Percentiles rank a stretch among this genome's conserved stretches.
Conservation (phyloP, 2,329 filamentous ascomycete genomes). For the Calonectria fujianensis region DNA sequence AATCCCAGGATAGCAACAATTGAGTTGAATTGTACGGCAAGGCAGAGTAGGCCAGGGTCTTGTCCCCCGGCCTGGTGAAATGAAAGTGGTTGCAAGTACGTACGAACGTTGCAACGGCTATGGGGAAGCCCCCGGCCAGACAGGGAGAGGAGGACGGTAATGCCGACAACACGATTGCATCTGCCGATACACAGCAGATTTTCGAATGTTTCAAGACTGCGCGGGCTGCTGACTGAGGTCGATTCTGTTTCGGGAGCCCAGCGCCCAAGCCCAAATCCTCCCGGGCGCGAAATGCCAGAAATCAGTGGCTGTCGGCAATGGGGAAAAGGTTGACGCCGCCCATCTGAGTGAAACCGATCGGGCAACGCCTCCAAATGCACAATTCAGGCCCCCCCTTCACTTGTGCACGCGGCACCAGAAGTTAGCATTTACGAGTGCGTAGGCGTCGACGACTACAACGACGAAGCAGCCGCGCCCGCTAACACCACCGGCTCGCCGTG, state of each 20-base stretch:
- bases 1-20: constrained; percentile 25
- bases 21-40: constrained; percentile 21
- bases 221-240: constrained; percentile 4
- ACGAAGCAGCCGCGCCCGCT: constrained; percentile 5
- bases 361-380: constrained; percentile 20
- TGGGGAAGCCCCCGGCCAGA: neutral
- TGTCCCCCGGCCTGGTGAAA: constrained; percentile 18
- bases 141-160: constrained; percentile 23
- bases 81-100: constrained; percentile 30
- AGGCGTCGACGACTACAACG: constrained; percentile 5
- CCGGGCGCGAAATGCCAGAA: neutral
- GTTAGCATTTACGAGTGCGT: neutral
- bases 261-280: constrained; percentile 8
- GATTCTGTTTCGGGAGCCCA: neutral
- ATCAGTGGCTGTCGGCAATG: constrained; percentile 8
- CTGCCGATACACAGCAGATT: constrained; percentile 29
- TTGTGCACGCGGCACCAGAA: constrained; percentile 4
- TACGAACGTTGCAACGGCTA: constrained; percentile 27
- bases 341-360: constrained; percentile 31
- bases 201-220: constrained; percentile 9
- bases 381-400: neutral
- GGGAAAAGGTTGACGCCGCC: constrained; percentile 27
- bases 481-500: constrained; percentile 26
- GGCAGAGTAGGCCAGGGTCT: constrained; percentile 12
- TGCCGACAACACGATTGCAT: constrained; percentile 30